A percentile compares a stretch with the other conserved stretches of the same genome.
Conservation (phyloP, 306 rosid genomes). For the Lotus japonicus region DNA sequence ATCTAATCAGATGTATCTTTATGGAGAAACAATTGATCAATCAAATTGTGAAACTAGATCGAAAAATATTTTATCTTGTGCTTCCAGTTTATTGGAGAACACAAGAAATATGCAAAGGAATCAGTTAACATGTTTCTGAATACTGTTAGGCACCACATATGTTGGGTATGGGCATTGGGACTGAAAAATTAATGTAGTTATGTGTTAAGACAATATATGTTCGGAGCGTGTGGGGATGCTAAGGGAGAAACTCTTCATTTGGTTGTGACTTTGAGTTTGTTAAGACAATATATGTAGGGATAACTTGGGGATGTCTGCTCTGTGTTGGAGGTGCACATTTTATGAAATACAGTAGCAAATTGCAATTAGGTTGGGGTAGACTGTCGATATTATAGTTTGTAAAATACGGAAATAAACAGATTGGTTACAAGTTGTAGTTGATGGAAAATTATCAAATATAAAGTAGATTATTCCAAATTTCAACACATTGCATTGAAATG, state of each 20-base stretch:
- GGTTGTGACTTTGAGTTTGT: slow-evolving; percentile 17
- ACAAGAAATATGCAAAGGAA: slow-evolving; percentile 23
- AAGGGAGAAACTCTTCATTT: slow-evolving; percentile 5
- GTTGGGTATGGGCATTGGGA: background rate
- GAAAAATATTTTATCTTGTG: slow-evolving; percentile 28
- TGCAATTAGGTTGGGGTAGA: slow-evolving; percentile 18
- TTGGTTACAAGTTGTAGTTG: too few species aligned
- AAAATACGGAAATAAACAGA: background rate
- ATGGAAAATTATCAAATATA: too few species aligned
- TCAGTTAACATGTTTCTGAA: slow-evolving; percentile 29
- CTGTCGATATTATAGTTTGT: slow-evolving; percentile 23
- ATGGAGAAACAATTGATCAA: slow-evolving; percentile 21
- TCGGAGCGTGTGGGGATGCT: slow-evolving; percentile 24
- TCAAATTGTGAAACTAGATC: slow-evolving; percentile 28
- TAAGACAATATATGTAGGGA: too few species aligned
- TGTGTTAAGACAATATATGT: background rate
- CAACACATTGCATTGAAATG: background rate
- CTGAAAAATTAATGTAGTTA: too few species aligned
- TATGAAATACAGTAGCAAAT: slow-evolving; percentile 10
- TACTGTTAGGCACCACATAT: background rate
- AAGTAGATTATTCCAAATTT: background rate
- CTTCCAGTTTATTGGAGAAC: slow-evolving; percentile 26
- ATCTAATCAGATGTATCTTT: slow-evolving; percentile 25
- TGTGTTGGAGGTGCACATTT: background rate
- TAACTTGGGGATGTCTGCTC: slow-evolving; percentile 5